These are phyloP conservation scores for Pugionium cornutum DNA, from an alignment of 345 rosid species.

Conservation along the genomic window DNA sequence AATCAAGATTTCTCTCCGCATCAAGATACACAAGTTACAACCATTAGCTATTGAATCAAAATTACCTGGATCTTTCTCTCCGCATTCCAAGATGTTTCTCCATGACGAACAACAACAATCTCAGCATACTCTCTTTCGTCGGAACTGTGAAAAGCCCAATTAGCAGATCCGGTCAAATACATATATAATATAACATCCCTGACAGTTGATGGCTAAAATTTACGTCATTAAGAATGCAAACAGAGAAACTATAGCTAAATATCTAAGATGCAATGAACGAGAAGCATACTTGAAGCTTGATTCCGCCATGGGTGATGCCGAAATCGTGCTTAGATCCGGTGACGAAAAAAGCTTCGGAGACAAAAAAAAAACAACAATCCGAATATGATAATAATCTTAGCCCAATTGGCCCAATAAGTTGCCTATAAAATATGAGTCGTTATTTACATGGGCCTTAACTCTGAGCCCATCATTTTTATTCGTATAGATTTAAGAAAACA, in stretches of 20 bases:
- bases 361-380: background rate
- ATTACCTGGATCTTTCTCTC: conserved; percentile 69
- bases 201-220: background rate
- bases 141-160: conserved; percentile 30
- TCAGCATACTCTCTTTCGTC: conserved; percentile 46
- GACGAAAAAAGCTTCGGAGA: background rate
- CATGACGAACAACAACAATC: conserved; percentile 77
- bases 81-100: conserved; percentile 83
- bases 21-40: background rate
- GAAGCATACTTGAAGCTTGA: conserved; percentile 30
- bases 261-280: background rate
- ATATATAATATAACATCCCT: too few species aligned
- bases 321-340: background rate
- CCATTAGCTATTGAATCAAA: background rate
- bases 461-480: too few species aligned
- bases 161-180: conserved; percentile 5
- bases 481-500: too few species aligned
- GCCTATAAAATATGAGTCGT: background rate
- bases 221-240: background rate
- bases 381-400: background rate
- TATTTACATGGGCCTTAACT: background rate
- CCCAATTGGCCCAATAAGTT: too few species aligned
- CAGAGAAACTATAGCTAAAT: background rate
- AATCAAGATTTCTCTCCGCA: background rate
- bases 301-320: conserved; percentile 35